Percentiles rank a stretch among this genome's conserved stretches.
Conservation (phyloP, 179 eudicot species). For the Silene coronaria region DNA sequence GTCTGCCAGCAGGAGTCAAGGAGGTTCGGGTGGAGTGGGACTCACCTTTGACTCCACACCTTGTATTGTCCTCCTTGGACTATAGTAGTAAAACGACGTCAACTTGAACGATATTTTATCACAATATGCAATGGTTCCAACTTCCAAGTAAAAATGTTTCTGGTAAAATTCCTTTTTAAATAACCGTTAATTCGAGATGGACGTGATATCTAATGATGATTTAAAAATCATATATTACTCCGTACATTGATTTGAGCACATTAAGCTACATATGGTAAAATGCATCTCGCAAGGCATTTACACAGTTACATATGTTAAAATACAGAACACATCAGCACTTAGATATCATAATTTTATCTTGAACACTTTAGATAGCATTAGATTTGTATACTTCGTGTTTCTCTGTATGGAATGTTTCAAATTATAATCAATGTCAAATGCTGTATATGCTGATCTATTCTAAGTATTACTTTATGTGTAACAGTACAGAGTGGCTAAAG, state of each 20-base stretch:
- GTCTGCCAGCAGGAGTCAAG: background rate
- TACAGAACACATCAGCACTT: background rate
- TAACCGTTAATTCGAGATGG: background rate
- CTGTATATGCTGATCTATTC: background rate
- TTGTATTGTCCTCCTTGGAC: background rate
- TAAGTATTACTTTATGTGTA: constrained; percentile 22
- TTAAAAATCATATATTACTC: background rate
- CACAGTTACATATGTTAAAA: background rate
- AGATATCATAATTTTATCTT: background rate
- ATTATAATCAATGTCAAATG: background rate
- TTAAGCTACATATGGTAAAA: background rate
- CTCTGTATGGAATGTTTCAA: background rate
- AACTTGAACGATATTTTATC: background rate
- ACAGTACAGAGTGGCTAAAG: constrained; percentile 88
- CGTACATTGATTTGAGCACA: background rate
- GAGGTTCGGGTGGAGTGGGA: background rate
- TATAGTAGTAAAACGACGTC: background rate
- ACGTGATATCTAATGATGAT: background rate
- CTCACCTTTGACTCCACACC: background rate
- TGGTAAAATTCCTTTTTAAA: no score
- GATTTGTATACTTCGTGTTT: background rate
- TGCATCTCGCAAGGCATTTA: background rate
- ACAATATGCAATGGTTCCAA: background rate
- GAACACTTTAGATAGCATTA: background rate
- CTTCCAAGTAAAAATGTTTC: background rate